These are phyloP conservation scores for Incumbomyces lentus DNA, from an alignment of 2,329 filamentous ascomycete genomes.

Conservation along the genomic window DNA sequence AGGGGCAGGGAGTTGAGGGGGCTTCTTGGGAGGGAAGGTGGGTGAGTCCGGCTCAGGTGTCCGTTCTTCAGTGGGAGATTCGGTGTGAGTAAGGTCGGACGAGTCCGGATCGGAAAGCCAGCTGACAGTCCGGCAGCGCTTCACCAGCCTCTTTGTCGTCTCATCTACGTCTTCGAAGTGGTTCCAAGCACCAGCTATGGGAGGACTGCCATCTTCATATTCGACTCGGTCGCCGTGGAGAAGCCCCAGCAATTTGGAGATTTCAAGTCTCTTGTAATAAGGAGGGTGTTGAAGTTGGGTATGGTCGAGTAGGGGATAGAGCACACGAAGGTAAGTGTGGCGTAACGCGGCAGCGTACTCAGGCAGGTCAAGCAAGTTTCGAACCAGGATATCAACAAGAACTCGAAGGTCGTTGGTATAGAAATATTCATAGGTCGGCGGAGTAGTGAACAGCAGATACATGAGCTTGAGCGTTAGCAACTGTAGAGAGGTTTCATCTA, in stretches of 20 bases:
- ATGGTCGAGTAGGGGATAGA: slow-evolving; percentile 82
- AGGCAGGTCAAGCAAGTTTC: slow-evolving; percentile 90
- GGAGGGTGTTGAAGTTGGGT: slow-evolving; percentile 80
- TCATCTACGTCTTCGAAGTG: slow-evolving; percentile 43
- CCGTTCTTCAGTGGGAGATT: slow-evolving; percentile 16
- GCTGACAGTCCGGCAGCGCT: slow-evolving; percentile 36
- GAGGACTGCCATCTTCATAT: slow-evolving; percentile 30
- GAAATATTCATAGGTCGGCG: slow-evolving; percentile 90
- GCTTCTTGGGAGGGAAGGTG: slow-evolving; percentile 18
- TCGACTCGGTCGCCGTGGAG: slow-evolving; percentile 61
- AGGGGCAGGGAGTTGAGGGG: slow-evolving; percentile 39
- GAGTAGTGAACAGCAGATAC: slow-evolving; percentile 89
- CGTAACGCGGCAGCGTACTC: slow-evolving; percentile 63
- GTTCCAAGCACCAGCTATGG: slow-evolving; percentile 23
- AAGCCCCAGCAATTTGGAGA: slow-evolving; percentile 63
- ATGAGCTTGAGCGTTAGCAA: slow-evolving; percentile 92
- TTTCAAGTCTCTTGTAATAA: slow-evolving; percentile 83
- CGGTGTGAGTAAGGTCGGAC: slow-evolving; percentile 19
- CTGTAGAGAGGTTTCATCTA: slow-evolving; percentile 79
- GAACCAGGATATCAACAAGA: slow-evolving; percentile 87
- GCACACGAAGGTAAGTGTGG: slow-evolving; percentile 87
- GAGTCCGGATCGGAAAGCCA: slow-evolving; percentile 33
- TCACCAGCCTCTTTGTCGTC: slow-evolving; percentile 38
- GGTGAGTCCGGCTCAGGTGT: slow-evolving; percentile 14
- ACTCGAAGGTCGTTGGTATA: slow-evolving; percentile 96